Base-by-base conservation (phyloP, 306 rosid species). In the Lathyrus aphaca region DNA sequence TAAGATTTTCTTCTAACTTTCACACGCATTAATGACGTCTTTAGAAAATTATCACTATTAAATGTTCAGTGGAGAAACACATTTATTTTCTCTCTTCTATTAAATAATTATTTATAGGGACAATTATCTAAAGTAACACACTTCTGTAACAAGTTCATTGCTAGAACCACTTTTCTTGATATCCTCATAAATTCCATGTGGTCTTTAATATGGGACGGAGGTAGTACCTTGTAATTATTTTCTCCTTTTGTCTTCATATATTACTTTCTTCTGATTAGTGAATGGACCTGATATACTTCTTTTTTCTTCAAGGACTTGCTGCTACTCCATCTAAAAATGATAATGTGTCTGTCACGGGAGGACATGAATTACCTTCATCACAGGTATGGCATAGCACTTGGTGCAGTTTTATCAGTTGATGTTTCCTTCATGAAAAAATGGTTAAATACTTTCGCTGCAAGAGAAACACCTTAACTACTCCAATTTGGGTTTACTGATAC, bases 331-430 rank as follows among this genome's bases (percentile, higher is more conserved):
- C 86, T 35, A 77, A 86, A 77, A 87, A 81, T 56, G 87, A 84
- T 51, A 88, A 81, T 78, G 79, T 72, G 46, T 73, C 89, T 74
- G 83, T 45, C 48, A 88, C 78, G 61, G 89, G 86, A 57, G 87
- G 82, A 64, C 78, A 58, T 71, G 90, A 86, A 81, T 55, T 95
- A 49, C 97, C 86, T 73, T 80, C 88, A 59, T 81, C 86, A 66
- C 91, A 91, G 99, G 99, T 94, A 85, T 68, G 77, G 6, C 46
- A 63, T 43, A 69, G 37, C 56, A 66, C 71, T 25, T n/a, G 48
- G 69, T 71, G 53, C 39, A 56, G 17, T 43, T 61, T 48, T 66
- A 42, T 73, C 64, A 57, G 35, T 77, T 45, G 64, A 46, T 65
- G 49, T 49, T 45, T 62, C 43, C 45, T 30, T 50, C 62, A 44